A percentile compares a stretch with the other conserved stretches of the same genome.
Evolutionary conservation across 371 early-diverging fungal species (phyloP).

Genomic region (Saksenaea vasiformis): DNA sequence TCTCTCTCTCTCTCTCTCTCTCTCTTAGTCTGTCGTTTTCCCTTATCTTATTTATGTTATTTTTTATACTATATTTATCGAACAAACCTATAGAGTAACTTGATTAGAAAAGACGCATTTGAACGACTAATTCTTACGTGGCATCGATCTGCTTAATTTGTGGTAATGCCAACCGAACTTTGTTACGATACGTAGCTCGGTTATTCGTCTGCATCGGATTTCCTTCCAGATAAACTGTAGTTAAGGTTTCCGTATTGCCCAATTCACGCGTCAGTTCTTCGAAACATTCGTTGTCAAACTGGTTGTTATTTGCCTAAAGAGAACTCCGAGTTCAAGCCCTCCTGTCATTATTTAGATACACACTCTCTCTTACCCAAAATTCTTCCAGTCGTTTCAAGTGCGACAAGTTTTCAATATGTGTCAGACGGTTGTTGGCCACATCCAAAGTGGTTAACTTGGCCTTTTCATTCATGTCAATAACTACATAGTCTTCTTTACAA

Average conservation of each 20-base stretch:
- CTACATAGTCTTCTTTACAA: neutral
- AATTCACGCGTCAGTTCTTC: conserved; percentile 78
- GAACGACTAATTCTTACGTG: conserved; percentile 33
- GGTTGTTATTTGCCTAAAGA: conserved; percentile 77
- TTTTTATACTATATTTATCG: neutral
- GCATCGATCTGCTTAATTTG: conserved; percentile 94
- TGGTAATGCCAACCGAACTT: conserved; percentile 86
- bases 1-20: neutral
- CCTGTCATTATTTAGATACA: neutral
- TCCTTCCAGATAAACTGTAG: conserved; percentile 93
- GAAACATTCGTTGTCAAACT: conserved; percentile 67
- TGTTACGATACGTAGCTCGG: conserved; percentile 83
- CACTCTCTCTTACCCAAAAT: conserved; percentile 73
- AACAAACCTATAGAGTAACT: neutral
- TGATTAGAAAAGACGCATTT: neutral
- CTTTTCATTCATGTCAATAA: conserved; percentile 27
- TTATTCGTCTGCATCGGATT: conserved; percentile 87
- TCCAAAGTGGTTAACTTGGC: conserved; percentile 76
- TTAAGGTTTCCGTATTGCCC: conserved; percentile 58
- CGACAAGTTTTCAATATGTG: conserved; percentile 74
- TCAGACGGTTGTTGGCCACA: conserved; percentile 81
- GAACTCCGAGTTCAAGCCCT: neutral
- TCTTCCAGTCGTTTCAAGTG: conserved; percentile 79
- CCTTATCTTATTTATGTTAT: neutral
- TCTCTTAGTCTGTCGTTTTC: neutral